Evolutionary conservation across 495 filamentous ascomycete species (phyloP).

Genomic region (Penicillium arizonense): DNA sequence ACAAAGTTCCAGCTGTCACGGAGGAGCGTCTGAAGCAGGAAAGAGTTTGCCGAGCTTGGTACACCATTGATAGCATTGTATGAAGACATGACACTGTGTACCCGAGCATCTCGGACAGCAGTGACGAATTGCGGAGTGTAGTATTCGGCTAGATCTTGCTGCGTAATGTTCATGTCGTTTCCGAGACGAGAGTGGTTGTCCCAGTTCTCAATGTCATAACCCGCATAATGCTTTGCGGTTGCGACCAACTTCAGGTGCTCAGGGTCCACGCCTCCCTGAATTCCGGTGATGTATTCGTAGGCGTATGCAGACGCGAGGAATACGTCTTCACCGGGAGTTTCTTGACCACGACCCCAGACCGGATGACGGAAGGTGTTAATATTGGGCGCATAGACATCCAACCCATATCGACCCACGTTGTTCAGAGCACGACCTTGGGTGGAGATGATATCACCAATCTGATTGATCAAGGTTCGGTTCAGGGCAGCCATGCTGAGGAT

Average conservation of each 20-base stretch:
- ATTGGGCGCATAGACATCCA: constrained; percentile 67
- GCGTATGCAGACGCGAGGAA: constrained; percentile 54
- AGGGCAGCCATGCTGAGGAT: constrained; percentile 60
- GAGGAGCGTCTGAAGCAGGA: constrained; percentile 56
- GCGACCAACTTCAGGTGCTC: constrained; percentile 54
- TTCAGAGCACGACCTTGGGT: constrained; percentile 68
- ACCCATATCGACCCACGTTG: constrained; percentile 55
- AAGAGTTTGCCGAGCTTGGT: constrained; percentile 54
- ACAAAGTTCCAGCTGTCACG: constrained; percentile 48
- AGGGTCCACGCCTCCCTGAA: constrained; percentile 53
- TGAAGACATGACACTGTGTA: constrained; percentile 57
- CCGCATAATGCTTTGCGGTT: constrained; percentile 65
- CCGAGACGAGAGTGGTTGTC: constrained; percentile 49
- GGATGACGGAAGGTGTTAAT: constrained; percentile 67
- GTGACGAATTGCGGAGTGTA: constrained; percentile 37
- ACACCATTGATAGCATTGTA: constrained; percentile 63
- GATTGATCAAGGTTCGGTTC: constrained; percentile 57
- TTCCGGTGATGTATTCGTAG: constrained; percentile 56
- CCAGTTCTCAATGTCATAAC: constrained; percentile 66
- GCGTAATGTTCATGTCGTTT: constrained; percentile 54
- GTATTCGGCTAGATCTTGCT: constrained; percentile 57
- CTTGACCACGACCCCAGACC: constrained; percentile 60
- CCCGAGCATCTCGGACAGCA: constrained; percentile 50
- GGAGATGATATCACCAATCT: constrained; percentile 55
- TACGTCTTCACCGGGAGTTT: constrained; percentile 63